Evolutionary conservation across 495 filamentous ascomycete species (phyloP).

Genomic region (Penicillium goetzii): DNA sequence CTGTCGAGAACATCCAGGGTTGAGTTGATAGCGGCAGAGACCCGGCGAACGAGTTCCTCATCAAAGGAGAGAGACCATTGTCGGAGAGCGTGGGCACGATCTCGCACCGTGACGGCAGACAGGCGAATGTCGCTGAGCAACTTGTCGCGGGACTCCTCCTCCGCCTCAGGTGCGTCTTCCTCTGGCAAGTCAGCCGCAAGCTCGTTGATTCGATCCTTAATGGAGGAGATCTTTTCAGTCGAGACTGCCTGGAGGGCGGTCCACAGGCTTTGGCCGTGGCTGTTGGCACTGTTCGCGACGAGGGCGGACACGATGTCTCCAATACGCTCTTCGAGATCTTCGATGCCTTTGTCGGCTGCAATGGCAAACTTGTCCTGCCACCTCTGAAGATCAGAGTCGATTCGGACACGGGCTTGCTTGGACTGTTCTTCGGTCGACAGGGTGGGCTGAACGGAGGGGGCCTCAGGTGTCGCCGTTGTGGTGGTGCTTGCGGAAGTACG

Average conservation of each 20-base stretch:
- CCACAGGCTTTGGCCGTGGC: slow-evolving; percentile 67
- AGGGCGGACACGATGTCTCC: slow-evolving; percentile 78
- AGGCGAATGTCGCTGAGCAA: slow-evolving; percentile 65
- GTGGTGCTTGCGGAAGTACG: slow-evolving; percentile 29
- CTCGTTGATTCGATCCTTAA: slow-evolving; percentile 69
- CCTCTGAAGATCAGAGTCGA: slow-evolving; percentile 73
- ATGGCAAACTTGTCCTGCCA: slow-evolving; percentile 88
- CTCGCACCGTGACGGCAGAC: slow-evolving; percentile 77
- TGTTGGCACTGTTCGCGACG: slow-evolving; percentile 64
- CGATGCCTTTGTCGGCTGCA: slow-evolving; percentile 78
- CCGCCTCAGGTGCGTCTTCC: slow-evolving; percentile 53
- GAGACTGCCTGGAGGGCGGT: slow-evolving; percentile 69
- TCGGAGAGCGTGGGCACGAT: slow-evolving; percentile 79
- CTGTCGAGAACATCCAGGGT: slow-evolving; percentile 82
- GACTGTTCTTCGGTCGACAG: slow-evolving; percentile 47
- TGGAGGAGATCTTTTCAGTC: slow-evolving; percentile 59
- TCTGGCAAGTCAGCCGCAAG: slow-evolving; percentile 60
- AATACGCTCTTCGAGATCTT: slow-evolving; percentile 69
- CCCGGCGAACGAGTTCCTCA: slow-evolving; percentile 65
- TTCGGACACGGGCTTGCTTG: slow-evolving; percentile 64
- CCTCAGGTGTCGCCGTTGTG: slow-evolving; percentile 30
- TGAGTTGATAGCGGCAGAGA: slow-evolving; percentile 74
- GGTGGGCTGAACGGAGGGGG: slow-evolving; percentile 31
- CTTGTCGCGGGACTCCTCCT: slow-evolving; percentile 64
- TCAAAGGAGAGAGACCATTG: slow-evolving; percentile 78